Base-by-base conservation (phyloP, 2,329 filamentous ascomycete genomes). In the Diaporthe nobilis region DNA sequence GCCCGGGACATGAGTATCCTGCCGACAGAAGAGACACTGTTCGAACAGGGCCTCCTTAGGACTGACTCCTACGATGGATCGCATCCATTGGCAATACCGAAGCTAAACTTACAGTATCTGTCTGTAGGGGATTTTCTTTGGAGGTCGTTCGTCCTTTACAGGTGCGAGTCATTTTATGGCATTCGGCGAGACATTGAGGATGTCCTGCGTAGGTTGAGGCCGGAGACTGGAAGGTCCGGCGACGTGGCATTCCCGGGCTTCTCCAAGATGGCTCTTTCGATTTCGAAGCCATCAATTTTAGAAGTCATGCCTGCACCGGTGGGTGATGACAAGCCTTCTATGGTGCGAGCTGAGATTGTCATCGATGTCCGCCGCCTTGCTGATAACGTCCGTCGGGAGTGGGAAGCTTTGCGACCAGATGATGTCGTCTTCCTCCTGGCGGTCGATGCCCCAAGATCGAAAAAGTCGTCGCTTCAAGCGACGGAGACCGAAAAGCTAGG, bases 51-150 rank as follows among this genome's bases (percentile, higher is more conserved):
- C 37, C 90, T 98, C 72, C 85, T 96, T 74, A 91, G 95, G 75
- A 96, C 96, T 74, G 96, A 98, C 80, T 89, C 88, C 10, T 98
- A 98, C 80, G 93, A 98, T 82, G 96, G 96, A 37, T 95, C 95
- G 34, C 91, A 91, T 65, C 96, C 97, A 7, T 88, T 99, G 75
- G 95, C 97, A 3, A 92, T 99, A 58, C 97, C 97, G 3, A 99
- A 99, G 83, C 86, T 98, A 61, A 99, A 98, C 80, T 87, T 99
- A 39, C 97, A 99, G 82, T 99, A 99, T 84, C 88, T 99, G 20
- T 98, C 96, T 3, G 92, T 98, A 70, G 95, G 95, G 3, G 97
- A 99, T 83, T 99, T 99, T 80, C 86, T 99, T n/a, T 99, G 96
- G 95, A 91, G 97, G 77, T 95, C 96, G 0, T 93, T 98, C 80